Conservation (phyloP, 2,329 filamentous ascomycete species). For the Xenoacremonium recifei region DNA sequence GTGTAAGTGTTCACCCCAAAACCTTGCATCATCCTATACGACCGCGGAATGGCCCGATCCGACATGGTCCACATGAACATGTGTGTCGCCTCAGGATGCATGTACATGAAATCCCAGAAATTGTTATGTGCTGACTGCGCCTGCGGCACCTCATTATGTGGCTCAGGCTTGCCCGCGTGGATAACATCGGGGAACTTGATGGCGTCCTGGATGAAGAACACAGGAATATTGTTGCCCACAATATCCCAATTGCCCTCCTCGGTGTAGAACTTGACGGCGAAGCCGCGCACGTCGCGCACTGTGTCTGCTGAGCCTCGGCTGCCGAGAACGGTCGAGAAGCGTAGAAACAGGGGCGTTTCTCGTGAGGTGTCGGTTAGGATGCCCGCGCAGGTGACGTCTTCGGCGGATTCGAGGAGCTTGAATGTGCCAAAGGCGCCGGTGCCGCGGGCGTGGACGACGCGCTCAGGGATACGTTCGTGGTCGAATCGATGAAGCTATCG, state of each 20-base stretch:
- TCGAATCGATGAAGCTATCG: constrained; percentile 71
- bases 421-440: constrained; percentile 71
- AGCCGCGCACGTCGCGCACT: constrained; percentile 79
- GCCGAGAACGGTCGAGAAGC: constrained; percentile 77
- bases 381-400: constrained; percentile 65
- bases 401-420: constrained; percentile 62
- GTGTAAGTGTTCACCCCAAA: constrained; percentile 82
- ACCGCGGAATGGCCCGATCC: constrained; percentile 70
- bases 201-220: constrained; percentile 75
- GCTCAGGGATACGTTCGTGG: constrained; percentile 58
- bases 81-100: constrained; percentile 67
- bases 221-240: constrained; percentile 71
- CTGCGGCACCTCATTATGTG: constrained; percentile 68
- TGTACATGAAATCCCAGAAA: constrained; percentile 71
- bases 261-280: constrained; percentile 67
- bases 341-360: constrained; percentile 41
- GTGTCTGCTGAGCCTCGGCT: constrained; percentile 76
- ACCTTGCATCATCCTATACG: constrained; percentile 82
- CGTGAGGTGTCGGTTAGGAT: constrained; percentile 57
- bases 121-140: constrained; percentile 71
- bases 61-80: constrained; percentile 81
- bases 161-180: constrained; percentile 65
- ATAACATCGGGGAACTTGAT: constrained; percentile 72
- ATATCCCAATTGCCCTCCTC: constrained; percentile 76
- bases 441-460: constrained; percentile 69